Conservation (phyloP, 345 rosid species). For the Lagerstroemia speciosa region DNA sequence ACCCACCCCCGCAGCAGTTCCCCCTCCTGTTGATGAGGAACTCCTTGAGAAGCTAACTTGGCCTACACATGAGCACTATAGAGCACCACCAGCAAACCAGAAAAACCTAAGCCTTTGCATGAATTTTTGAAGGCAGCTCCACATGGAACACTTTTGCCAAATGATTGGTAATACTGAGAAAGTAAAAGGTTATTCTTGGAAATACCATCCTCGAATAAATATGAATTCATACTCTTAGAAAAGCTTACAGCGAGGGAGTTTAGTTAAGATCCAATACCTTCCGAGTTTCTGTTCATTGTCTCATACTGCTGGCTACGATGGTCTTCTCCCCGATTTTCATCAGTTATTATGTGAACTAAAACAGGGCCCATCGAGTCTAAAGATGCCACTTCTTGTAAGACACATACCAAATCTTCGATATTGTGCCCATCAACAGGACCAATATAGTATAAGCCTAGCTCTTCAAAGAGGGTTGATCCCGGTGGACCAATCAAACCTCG, state of each 20-base stretch:
- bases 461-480: constrained; percentile 91
- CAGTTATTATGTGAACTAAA: constrained; percentile 81
- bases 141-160: background rate
- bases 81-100: background rate
- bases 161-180: background rate
- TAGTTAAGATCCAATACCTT: constrained; percentile 24
- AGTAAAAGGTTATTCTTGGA: background rate
- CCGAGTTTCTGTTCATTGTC: constrained; percentile 20
- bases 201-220: too few species aligned
- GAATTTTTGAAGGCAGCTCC: background rate
- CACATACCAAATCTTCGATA: constrained; percentile 69
- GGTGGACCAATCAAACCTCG: constrained; percentile 93
- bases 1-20: too few species aligned
- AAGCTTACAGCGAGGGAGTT: background rate
- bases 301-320: constrained; percentile 15
- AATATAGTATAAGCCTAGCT: constrained; percentile 82
- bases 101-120: background rate
- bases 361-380: constrained; percentile 89
- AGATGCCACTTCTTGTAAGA: constrained; percentile 72
- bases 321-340: constrained; percentile 39
- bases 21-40: background rate
- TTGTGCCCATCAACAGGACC: constrained; percentile 97
- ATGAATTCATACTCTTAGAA: too few species aligned
- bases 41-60: background rate
- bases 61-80: background rate